Percentiles rank a stretch among this genome's conserved stretches.
Conservation (phyloP, 2,329 filamentous ascomycete species). For the Epichloe coenophiala region DNA sequence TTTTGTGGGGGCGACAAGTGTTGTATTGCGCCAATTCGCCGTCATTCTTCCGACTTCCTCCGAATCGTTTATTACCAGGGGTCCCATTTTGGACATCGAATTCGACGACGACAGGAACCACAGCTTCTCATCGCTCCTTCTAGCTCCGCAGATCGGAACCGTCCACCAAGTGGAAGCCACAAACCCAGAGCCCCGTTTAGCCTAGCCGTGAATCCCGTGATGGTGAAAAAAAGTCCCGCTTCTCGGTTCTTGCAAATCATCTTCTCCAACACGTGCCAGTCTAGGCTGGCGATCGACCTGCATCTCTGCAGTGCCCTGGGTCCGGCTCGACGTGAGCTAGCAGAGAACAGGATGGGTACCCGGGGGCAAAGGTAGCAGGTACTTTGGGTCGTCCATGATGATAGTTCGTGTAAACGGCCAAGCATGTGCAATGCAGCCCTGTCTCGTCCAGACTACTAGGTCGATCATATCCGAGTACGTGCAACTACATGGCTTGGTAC, state of each 20-base stretch:
- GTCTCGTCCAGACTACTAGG: too few relatives aligned
- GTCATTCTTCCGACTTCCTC: constrained; percentile 1
- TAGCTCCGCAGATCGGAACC: not conserved
- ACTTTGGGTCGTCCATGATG: not conserved
- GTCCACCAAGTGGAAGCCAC: not conserved
- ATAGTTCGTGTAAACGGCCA: not conserved
- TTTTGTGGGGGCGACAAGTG: not conserved
- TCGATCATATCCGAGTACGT: too few relatives aligned
- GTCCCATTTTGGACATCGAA: not conserved
- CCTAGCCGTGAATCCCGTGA: too few relatives aligned
- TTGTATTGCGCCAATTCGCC: not conserved
- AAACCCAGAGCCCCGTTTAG: too few relatives aligned
- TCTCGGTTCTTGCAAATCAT: not conserved
- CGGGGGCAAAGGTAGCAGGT: not conserved
- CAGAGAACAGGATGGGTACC: not conserved
- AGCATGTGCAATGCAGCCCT: not conserved
- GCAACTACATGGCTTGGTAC: too few relatives aligned
- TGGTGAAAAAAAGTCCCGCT: too few relatives aligned
- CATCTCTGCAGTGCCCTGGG: not conserved
- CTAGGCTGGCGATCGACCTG: not conserved
- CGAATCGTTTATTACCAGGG: not conserved
- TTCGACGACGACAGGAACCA: too few relatives aligned
- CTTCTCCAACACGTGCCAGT: not conserved
- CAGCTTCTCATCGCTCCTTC: not conserved
- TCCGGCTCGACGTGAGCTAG: not conserved